Evolutionary conservation across 306 rosid species (phyloP).

Genomic region (Malus orientalis): DNA sequence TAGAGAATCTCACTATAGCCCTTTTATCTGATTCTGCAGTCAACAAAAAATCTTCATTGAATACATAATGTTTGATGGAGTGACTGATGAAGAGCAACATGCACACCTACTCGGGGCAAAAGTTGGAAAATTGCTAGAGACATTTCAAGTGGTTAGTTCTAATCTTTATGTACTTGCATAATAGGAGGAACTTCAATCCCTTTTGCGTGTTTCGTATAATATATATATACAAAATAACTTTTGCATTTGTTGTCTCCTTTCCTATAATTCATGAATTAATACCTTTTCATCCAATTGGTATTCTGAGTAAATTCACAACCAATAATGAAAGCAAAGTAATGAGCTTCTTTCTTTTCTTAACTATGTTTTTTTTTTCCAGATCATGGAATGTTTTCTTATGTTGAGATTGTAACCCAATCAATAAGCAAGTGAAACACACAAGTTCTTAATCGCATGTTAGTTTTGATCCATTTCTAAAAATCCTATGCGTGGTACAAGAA

Average conservation of each 20-base stretch:
- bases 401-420: no score
- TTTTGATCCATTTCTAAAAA: no score
- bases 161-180: background rate
- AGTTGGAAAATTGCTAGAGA: constrained; percentile 71
- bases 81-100: constrained; percentile 83
- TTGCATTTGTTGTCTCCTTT: constrained; percentile 13
- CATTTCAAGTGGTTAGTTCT: constrained; percentile 73
- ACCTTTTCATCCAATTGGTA: constrained; percentile 88
- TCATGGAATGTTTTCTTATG: no score
- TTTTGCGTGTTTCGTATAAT: background rate
- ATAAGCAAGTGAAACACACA: no score
- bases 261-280: constrained; percentile 82
- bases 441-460: no score
- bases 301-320: constrained; percentile 63
- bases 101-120: constrained; percentile 38
- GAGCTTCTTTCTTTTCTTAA: constrained; percentile 16
- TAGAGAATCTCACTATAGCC: background rate
- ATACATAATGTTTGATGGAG: constrained; percentile 93
- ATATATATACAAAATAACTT: background rate
- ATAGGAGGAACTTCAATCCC: background rate
- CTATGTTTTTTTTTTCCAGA: no score
- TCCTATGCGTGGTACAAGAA: no score
- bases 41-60: constrained; percentile 79
- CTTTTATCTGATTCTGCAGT: constrained; percentile 26
- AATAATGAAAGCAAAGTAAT: constrained; percentile 41